Conservation (phyloP, 768 basidiomycete species). For the Pleurotus djamor region DNA sequence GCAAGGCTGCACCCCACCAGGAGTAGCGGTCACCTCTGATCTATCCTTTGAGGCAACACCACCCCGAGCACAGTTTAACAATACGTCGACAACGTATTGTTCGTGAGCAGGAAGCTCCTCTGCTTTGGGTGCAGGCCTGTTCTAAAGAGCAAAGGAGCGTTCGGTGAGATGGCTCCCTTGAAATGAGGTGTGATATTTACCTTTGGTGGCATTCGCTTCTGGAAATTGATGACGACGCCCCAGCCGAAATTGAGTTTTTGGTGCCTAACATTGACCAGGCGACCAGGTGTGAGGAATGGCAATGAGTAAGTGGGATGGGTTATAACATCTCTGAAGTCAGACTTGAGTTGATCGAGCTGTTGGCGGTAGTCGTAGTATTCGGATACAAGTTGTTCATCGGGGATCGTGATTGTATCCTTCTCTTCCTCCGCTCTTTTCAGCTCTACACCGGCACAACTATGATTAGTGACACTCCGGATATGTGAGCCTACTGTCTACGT, state of each 20-base stretch:
- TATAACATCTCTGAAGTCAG: slow-evolving; percentile 89
- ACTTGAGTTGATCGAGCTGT: slow-evolving; percentile 85
- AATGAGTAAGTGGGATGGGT: slow-evolving; percentile 95
- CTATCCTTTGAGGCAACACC: slow-evolving; percentile 60
- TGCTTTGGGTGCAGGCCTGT: slow-evolving; percentile 60
- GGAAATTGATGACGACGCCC: slow-evolving; percentile 92
- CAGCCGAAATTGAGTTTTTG: slow-evolving; percentile 91
- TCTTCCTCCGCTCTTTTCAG: slow-evolving; percentile 69
- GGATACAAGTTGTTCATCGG: slow-evolving; percentile 78
- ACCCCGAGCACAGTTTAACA: slow-evolving; percentile 75
- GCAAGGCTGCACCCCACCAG: slow-evolving; percentile 77
- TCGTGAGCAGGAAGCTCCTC: slow-evolving; percentile 81
- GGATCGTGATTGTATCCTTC: slow-evolving; percentile 64
- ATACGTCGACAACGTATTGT: slow-evolving; percentile 91
- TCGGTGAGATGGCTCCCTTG: not conserved
- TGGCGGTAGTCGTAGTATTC: slow-evolving; percentile 94
- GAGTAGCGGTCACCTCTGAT: slow-evolving; percentile 50
- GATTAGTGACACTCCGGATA: no score
- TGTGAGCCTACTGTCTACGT: slow-evolving; percentile 19
- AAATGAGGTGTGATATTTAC: slow-evolving; percentile 29
- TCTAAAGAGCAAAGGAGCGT: slow-evolving; percentile 31
- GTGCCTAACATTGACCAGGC: slow-evolving; percentile 89
- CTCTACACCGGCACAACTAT: slow-evolving; percentile 42
- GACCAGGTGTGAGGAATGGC: slow-evolving; percentile 90
- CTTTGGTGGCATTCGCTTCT: slow-evolving; percentile 84